These are phyloP conservation scores for Candida tunisiensis DNA, from an alignment of 1,139 yeast species.

Conservation along the genomic window DNA sequence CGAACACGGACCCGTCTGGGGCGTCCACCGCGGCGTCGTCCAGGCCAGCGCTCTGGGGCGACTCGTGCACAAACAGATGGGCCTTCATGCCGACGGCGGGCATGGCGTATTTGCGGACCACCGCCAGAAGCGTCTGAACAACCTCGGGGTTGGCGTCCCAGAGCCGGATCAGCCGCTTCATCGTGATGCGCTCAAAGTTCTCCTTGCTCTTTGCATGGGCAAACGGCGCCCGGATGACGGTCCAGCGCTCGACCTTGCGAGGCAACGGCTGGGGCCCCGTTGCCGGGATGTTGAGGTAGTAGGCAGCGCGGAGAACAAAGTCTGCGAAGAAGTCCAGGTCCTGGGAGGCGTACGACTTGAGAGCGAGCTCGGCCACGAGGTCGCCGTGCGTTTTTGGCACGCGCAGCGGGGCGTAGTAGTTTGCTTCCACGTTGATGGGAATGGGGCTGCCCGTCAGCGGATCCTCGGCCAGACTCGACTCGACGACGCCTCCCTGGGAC, in stretches of 20 bases:
- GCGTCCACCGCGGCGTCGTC: constrained; percentile 11
- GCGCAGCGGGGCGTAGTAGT: constrained; percentile 67
- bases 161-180: constrained; percentile 51
- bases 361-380: constrained; percentile 42
- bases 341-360: constrained; percentile 57
- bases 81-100: constrained; percentile 79
- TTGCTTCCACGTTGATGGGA: constrained; percentile 71
- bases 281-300: constrained; percentile 73
- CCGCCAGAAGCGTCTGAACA: constrained; percentile 68
- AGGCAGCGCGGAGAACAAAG: constrained; percentile 82
- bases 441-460: too few relatives aligned
- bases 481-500: too few relatives aligned
- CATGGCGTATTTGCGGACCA: constrained; percentile 59
- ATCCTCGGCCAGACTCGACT: too few relatives aligned
- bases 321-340: constrained; percentile 65
- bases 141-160: constrained; percentile 81
- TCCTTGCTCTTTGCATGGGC: constrained; percentile 92
- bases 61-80: constrained; percentile 44
- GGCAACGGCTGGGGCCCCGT: constrained; percentile 53
- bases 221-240: constrained; percentile 86
- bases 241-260: constrained; percentile 72
- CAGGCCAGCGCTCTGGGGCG: constrained; percentile 23
- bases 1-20: constrained; percentile 8
- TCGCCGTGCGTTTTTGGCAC: constrained; percentile 55
- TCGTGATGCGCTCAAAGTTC: constrained; percentile 82